Base-by-base conservation (phyloP, 2,329 filamentous ascomycete genomes). In the Fusarium graminum region DNA sequence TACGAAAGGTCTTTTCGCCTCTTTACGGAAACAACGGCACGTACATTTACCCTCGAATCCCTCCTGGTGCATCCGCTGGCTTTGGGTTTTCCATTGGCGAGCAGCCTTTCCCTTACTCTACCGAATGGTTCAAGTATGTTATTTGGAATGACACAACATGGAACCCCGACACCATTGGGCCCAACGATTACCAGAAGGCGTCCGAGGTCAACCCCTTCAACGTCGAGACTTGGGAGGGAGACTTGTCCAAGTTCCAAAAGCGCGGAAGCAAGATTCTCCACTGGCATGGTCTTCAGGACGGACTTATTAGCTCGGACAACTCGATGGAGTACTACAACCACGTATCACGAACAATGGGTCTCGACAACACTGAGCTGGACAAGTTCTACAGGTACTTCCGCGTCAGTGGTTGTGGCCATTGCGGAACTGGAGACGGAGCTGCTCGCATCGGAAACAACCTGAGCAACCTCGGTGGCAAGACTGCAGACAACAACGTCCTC, bases 371-470 rank as follows among this genome's bases (percentile, higher is more conserved):
- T 0, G 74, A 76, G 13, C 41, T 82, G 19, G 83, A 82, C 3
- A 79, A 83, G 10, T 84, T 84, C 70, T 89, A 85, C 73, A 72
- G 78, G 1, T 81, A 82, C 68, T 87, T 87, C 73, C 77, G 77
- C 11, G 78, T 88, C n/a, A 68, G 61, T 4, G 65, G 65, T 3
- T 84, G 84, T 0, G 85, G 85, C 0, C 85, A 87, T 72, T 87
- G 85, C 66, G 50, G 63, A 7, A 50, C 66, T 3, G 85, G 85
- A 13, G 74, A 73, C 7, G 84, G 84, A 1, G 82, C 83, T 0
- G 77, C 67, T 59, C 62, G 66, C 7, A 59, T 80, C 6, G 77
- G 78, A 3, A 67, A 63, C 56, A 77, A 55, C 63, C 52, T 6
- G 49, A 65, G n/a, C 14, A 69, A 52, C 12, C 11, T 70, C 0